Evolutionary conservation across 306 rosid species (phyloP).

Genomic region (Trifolium dubium): DNA sequence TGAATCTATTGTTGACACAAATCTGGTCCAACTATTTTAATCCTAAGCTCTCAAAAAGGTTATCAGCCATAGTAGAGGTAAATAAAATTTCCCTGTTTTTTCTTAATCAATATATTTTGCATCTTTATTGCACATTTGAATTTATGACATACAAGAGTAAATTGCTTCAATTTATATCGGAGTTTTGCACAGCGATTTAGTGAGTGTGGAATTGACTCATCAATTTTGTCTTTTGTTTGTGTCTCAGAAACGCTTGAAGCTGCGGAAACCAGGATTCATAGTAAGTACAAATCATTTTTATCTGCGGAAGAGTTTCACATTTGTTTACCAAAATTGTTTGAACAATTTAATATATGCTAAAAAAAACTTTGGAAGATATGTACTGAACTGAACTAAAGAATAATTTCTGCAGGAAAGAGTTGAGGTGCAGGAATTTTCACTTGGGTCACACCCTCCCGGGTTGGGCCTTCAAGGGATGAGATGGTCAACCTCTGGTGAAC

Average conservation of each 20-base stretch:
- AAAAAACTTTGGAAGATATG: background rate
- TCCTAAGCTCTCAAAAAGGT: slow-evolving; percentile 72
- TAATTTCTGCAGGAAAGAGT: slow-evolving; percentile 66
- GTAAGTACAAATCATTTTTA: slow-evolving; percentile 56
- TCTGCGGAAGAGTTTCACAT: slow-evolving; percentile 24
- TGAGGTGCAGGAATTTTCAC: slow-evolving; percentile 75
- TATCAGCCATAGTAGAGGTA: slow-evolving; percentile 80
- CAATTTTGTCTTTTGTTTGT: slow-evolving; percentile 31
- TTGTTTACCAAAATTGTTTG: background rate
- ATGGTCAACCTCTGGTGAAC: slow-evolving; percentile 77
- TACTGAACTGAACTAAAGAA: slow-evolving; percentile 24
- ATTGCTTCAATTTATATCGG: background rate
- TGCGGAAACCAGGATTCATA: slow-evolving; percentile 68
- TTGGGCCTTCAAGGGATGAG: slow-evolving; percentile 85
- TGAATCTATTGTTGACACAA: slow-evolving; percentile 74
- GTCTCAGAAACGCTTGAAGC: slow-evolving; percentile 78
- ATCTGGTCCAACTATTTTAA: slow-evolving; percentile 68
- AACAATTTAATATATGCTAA: slow-evolving; percentile 1
- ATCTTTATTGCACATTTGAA: background rate
- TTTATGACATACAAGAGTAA: background rate
- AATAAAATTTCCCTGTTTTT: slow-evolving; percentile 43
- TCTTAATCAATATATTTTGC: background rate
- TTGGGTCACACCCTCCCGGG: slow-evolving; percentile 85
- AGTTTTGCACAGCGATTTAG: background rate
- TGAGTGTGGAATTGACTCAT: slow-evolving; percentile 13